These are phyloP conservation scores for Debaryomyces hansenii DNA, from an alignment of 805 yeast species.

Conservation along the genomic window DNA sequence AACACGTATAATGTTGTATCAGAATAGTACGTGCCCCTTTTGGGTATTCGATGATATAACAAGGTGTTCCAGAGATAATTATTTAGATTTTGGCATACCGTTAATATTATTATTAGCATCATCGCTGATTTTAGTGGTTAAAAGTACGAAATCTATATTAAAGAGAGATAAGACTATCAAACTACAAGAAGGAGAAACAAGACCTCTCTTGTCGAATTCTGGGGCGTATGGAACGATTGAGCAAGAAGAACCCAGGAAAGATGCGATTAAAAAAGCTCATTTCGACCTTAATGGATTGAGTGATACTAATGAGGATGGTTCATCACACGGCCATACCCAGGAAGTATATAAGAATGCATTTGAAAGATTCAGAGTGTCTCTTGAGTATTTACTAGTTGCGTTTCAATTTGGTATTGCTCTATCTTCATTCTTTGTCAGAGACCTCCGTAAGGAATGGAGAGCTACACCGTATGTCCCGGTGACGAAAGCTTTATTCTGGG, in stretches of 20 bases:
- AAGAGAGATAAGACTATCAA: slow-evolving; percentile 9
- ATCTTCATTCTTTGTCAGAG: slow-evolving; percentile 31
- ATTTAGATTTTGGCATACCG: slow-evolving; percentile 36
- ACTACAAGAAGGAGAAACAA: slow-evolving; percentile 22
- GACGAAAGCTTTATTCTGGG: slow-evolving; percentile 42
- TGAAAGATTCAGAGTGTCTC: slow-evolving; percentile 56
- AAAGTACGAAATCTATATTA: slow-evolving; percentile 14
- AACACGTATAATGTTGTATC: not conserved
- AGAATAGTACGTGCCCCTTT: slow-evolving; percentile 13
- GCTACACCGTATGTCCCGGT: slow-evolving; percentile 21
- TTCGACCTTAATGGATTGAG: slow-evolving; percentile 61
- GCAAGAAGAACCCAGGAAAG: slow-evolving; percentile 1
- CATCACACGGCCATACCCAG: slow-evolving; percentile 55
- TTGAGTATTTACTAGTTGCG: slow-evolving; percentile 48
- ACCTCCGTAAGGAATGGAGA: slow-evolving; percentile 34
- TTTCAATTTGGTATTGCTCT: slow-evolving; percentile 39
- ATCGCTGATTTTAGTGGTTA: slow-evolving; percentile 22
- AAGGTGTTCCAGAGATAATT: slow-evolving; percentile 43
- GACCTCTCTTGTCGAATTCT: slow-evolving; percentile 33
- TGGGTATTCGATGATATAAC: slow-evolving; percentile 69
- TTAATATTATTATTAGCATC: slow-evolving; percentile 30
- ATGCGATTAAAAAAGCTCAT: slow-evolving; percentile 52
- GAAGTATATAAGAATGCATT: slow-evolving; percentile 45
- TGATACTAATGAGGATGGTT: slow-evolving; percentile 58
- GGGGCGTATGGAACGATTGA: slow-evolving; percentile 33